phyloP scores from a whole-genome alignment of 2,329 filamentous ascomycete species.

The Fusarium udum region DNA sequence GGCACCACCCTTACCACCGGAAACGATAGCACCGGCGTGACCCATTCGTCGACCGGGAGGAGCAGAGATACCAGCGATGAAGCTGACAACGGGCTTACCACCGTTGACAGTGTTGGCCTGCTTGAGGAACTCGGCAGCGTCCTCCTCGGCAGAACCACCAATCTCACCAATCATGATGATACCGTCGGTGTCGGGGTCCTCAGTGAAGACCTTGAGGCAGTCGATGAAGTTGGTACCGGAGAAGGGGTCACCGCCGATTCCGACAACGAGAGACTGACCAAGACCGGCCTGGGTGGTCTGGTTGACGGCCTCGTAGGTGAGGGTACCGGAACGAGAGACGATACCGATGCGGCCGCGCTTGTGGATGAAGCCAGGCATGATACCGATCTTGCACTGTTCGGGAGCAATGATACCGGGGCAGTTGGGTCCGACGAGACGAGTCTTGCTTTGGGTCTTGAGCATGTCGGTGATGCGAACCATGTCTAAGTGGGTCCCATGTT shows the following conservation, averaged over 20 bases:
- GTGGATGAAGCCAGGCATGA: constrained; percentile 99
- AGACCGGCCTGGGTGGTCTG: constrained; percentile 97
- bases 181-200: constrained; percentile 95
- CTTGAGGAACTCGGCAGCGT: constrained; percentile 95
- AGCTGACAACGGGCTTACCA: constrained; percentile 94
- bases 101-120: constrained; percentile 86
- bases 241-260: constrained; percentile 98
- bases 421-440: constrained; percentile 95
- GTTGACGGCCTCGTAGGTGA: constrained; percentile 99
- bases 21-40: constrained; percentile 97
- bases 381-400: constrained; percentile 99
- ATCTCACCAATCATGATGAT: constrained; percentile 99
- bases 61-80: constrained; percentile 98
- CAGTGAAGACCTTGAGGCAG: constrained; percentile 95
- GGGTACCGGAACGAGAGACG: constrained; percentile 95
- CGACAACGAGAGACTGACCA: constrained; percentile 96
- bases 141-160: constrained; percentile 96
- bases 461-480: constrained; percentile 99
- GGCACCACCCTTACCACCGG: constrained; percentile 95
- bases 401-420: constrained; percentile 96
- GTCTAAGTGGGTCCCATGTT: constrained; percentile 62
- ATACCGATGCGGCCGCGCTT: constrained; percentile 99
- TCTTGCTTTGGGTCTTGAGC: constrained; percentile 97
- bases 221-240: constrained; percentile 99
- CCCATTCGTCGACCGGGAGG: constrained; percentile 97